phyloP scores from a whole-genome alignment of 108 stramenopile genomes.

The Cyclotella atomus region DNA sequence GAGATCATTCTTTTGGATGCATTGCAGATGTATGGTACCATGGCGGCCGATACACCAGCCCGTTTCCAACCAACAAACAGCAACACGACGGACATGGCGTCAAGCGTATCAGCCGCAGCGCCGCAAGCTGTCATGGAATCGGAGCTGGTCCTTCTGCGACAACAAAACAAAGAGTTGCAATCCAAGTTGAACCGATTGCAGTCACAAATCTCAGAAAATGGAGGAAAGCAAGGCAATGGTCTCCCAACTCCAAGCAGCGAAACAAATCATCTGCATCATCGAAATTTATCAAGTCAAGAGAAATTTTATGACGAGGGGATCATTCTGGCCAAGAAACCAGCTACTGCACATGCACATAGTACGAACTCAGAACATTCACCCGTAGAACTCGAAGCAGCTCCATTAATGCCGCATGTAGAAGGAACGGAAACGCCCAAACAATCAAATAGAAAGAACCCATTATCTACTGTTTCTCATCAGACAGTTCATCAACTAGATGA shows the following conservation, averaged over 20 bases:
- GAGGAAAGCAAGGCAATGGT: neutral
- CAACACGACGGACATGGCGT: too few species aligned
- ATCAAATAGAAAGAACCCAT: conserved; percentile 8
- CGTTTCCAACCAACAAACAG: too few species aligned
- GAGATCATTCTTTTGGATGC: too few species aligned
- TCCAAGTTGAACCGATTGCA: conserved; percentile 22
- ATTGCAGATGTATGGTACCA: too few species aligned
- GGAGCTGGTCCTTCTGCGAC: conserved; percentile 37
- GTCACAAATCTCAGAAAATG: neutral
- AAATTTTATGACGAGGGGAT: neutral
- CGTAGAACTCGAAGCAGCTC: neutral
- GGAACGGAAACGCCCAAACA: conserved; percentile 51
- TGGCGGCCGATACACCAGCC: too few species aligned
- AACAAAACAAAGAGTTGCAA: conserved; percentile 41
- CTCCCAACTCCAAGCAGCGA: neutral
- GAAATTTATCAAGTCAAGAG: neutral
- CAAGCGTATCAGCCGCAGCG: neutral
- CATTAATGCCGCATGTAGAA: neutral
- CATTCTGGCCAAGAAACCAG: neutral
- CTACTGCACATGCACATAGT: neutral
- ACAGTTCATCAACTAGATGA: conserved; percentile 19
- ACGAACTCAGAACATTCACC: neutral
- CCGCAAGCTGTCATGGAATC: conserved; percentile 22
- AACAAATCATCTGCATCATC: neutral
- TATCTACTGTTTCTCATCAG: too few species aligned